Base-by-base conservation (phyloP, 495 filamentous ascomycete genomes). In the Clohesyomyces aquaticus region DNA sequence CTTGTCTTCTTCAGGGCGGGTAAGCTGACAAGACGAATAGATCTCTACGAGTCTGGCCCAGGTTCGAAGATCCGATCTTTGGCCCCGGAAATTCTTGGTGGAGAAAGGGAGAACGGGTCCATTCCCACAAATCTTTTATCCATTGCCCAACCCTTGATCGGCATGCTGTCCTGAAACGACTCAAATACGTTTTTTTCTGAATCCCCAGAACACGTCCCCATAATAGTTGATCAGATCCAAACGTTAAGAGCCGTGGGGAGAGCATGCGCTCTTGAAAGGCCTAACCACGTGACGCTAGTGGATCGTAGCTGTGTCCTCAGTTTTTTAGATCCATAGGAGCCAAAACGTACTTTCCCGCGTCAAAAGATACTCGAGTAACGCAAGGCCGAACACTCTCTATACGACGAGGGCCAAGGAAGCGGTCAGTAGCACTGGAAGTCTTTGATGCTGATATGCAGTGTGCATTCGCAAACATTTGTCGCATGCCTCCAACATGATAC, bases 1-100 rank as follows among this genome's bases (percentile, higher is more conserved):
- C 23, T 59, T 59, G 21, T 59, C 55, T 12, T 19, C 14, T 1
- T 59, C 55, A 16, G 42, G 6, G 1, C 25, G 11, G 19, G 55
- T 26, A 4, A 48, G 55, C 19, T 19, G 27, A 25, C 35, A 59
- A 29, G 1, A 2, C 1, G 55, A 26, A 25, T 59, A 59, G 1
- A 48, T 18, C n/a, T 48, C 9, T 23, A n/a, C 8, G 18, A 47
- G 14, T n/a, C 19, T 23, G 4, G 6, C n/a, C 43, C n/a, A 47
- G 43, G 4, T 8, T 47, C 43, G 8, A n/a, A n/a, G n/a, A n/a
- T n/a, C n/a, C n/a, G 14, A 23, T 47, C 43, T 23, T 47, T 47
- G 16, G 18, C 43, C n/a, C 16, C 43, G 4, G 21, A n/a, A 18
- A n/a, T 47, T n/a, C 19, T 8, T 47, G 4, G 16, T 8, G 14